These are phyloP conservation scores for Pichia sporocuriosa DNA, from an alignment of 805 yeast genomes.

Conservation along the genomic window DNA sequence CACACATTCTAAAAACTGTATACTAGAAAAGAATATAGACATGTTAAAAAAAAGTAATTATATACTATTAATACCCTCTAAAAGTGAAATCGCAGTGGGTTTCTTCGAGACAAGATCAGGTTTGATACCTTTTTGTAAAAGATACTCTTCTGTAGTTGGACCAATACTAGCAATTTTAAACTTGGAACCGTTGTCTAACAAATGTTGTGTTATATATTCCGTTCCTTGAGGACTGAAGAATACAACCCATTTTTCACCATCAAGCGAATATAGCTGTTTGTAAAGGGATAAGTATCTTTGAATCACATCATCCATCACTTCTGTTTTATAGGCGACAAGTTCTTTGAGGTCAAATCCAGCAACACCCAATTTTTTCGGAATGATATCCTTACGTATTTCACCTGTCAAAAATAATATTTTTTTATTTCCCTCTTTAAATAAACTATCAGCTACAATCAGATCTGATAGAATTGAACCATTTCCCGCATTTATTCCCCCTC, in stretches of 20 bases:
- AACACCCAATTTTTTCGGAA: conserved; percentile 52
- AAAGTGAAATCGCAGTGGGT: conserved; percentile 63
- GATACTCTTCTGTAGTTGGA: conserved; percentile 75
- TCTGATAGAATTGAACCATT: conserved; percentile 70
- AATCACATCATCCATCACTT: conserved; percentile 40
- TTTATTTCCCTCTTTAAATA: conserved; percentile 19
- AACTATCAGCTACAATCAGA: conserved; percentile 39
- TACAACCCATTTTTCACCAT: conserved; percentile 54
- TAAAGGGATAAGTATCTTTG: conserved; percentile 16
- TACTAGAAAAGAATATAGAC: neutral
- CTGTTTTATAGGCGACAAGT: conserved; percentile 63
- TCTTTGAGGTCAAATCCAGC: conserved; percentile 47
- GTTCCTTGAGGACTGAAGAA: conserved; percentile 93
- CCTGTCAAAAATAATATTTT: conserved; percentile 76
- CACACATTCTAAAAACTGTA: conserved; percentile 42
- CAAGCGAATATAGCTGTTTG: conserved; percentile 24
- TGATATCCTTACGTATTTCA: conserved; percentile 70
- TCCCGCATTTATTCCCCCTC: conserved; percentile 75
- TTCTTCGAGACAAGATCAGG: conserved; percentile 62
- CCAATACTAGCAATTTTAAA: conserved; percentile 76
- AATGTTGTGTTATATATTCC: conserved; percentile 45
- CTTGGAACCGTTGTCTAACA: conserved; percentile 10
- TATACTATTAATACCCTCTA: conserved; percentile 28
- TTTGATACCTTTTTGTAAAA: conserved; percentile 42
- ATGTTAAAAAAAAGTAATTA: neutral